Evolutionary conservation across 2,329 filamentous ascomycete genomes (phyloP), one percentile per base, ranked within the genome.

Genomic region (Tolypocladium paradoxum): DNA sequence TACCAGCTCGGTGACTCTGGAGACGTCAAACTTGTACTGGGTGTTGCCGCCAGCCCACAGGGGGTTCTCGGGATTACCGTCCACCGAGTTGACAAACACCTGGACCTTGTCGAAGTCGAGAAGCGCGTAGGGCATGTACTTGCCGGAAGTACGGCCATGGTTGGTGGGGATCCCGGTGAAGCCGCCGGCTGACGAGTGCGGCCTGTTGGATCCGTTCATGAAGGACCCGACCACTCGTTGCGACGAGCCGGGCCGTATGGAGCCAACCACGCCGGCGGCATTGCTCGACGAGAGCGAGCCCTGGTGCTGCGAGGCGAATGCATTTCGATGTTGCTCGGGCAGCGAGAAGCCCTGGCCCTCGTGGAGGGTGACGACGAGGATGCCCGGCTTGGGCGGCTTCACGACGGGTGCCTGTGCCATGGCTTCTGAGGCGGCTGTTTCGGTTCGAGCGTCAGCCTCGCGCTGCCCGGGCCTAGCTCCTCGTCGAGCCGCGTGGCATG

Each of bases 11-110:
- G 91, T 96, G 51, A 90, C 87, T 64, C 93, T 82, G 53, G 93
- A 97, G 56, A 99, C 93, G 76, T 99, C 93, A 70, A 99, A 99
- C 73, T 99, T 99, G 81, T 96, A 99, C 65, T 95, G 90, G n/a
- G 93, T 99, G 71, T 92, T 97, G 66, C 92, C 90, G 57, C 93
- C 93, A 4, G 92, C 91, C 90, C 93, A 99, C 0, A 96, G 76
- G 0, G 93, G 93, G 68, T 95, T 95, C 71, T 96, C 90, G 11
- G 93, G 92, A 48, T 83, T 91, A 54, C 93, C 93, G 50, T 93
- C 93, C 45, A 97, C 92, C 12, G 93, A 90, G 72, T 96, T 96
- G 72, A 97, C 90, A 68, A 99, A 97, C 54, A 97, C 90, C 70
- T 99, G 93, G 59, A 96, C 86, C 76, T 99, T 99, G 74, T 99